Percentiles rank a stretch among this genome's conserved stretches.
These are phyloP conservation scores for Ensete glaucum DNA, from an alignment of 176 grass and related monocot species.

Conservation along the genomic window DNA sequence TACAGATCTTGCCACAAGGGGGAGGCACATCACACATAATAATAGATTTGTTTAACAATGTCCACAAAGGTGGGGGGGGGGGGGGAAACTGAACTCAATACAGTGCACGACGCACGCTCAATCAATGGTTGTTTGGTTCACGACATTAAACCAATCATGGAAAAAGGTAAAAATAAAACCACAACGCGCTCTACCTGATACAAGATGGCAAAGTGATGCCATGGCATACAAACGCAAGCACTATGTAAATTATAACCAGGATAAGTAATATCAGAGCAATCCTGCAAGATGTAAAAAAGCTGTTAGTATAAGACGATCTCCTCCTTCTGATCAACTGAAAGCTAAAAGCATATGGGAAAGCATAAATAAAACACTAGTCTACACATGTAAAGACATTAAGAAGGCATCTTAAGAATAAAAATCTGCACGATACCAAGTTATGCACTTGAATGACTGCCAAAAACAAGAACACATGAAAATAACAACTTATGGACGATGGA, in stretches of 20 bases:
- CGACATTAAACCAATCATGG: neutral
- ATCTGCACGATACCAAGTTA: neutral
- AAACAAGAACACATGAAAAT: neutral
- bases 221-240: constrained; percentile 85
- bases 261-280: constrained; percentile 66
- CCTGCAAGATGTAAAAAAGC: constrained; percentile 31
- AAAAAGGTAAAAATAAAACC: neutral
- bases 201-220: constrained; percentile 81
- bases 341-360: constrained; percentile 3
- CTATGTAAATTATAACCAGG: constrained; percentile 65
- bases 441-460: neutral
- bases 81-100: neutral
- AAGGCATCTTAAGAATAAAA: no score
- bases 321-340: constrained; percentile 5
- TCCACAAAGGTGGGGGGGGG: no score
- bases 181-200: constrained; percentile 35
- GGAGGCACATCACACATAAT: neutral
- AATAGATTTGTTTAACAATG: neutral
- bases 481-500: neutral
- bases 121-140: neutral
- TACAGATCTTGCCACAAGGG: neutral
- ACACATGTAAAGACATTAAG: no score
- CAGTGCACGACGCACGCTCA: neutral
- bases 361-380: constrained; percentile 1
- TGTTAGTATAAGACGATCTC: constrained; percentile 3